Conservation (phyloP, 768 basidiomycete species). For the Lentinus brumalis region DNA sequence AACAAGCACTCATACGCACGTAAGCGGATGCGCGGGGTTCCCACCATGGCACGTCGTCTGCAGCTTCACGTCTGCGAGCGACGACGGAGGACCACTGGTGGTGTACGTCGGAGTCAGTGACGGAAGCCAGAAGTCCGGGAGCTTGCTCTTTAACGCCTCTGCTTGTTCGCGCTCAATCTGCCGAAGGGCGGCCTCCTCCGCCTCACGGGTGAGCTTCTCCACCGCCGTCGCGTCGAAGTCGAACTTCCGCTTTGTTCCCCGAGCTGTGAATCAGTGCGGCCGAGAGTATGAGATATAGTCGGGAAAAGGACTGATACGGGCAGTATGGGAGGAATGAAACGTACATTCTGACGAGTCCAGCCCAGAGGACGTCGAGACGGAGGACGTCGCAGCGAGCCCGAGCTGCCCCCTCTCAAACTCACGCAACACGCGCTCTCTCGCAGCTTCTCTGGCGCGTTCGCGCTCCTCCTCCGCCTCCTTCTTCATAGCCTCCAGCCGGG, state of each 20-base stretch:
- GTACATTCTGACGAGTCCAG: conserved; percentile 38
- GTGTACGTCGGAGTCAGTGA: conserved; percentile 85
- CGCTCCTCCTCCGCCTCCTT: conserved; percentile 83
- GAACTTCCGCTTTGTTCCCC: conserved; percentile 82
- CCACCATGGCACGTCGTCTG: conserved; percentile 89
- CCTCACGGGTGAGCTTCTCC: conserved; percentile 71
- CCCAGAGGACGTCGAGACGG: conserved; percentile 44
- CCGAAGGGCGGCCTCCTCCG: conserved; percentile 84
- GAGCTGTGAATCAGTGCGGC: conserved; percentile 36
- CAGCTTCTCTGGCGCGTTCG: conserved; percentile 64
- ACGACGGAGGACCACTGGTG: conserved; percentile 59
- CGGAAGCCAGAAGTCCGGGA: conserved; percentile 98
- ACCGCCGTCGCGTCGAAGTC: conserved; percentile 75
- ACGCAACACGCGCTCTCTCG: conserved; percentile 82
- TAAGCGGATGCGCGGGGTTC: conserved; percentile 72
- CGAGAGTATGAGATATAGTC: neutral
- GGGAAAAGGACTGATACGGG: neutral
- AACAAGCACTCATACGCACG: conserved; percentile 47
- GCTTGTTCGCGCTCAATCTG: conserved; percentile 86
- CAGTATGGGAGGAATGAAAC: conserved; percentile 1
- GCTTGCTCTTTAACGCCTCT: conserved; percentile 80
- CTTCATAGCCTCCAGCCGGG: conserved; percentile 69
- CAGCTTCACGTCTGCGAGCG: conserved; percentile 78
- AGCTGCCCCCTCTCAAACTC: conserved; percentile 92
- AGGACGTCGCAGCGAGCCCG: conserved; percentile 54